Evolutionary conservation across 306 rosid genomes (phyloP).

Genomic region (Vigna mungo): DNA sequence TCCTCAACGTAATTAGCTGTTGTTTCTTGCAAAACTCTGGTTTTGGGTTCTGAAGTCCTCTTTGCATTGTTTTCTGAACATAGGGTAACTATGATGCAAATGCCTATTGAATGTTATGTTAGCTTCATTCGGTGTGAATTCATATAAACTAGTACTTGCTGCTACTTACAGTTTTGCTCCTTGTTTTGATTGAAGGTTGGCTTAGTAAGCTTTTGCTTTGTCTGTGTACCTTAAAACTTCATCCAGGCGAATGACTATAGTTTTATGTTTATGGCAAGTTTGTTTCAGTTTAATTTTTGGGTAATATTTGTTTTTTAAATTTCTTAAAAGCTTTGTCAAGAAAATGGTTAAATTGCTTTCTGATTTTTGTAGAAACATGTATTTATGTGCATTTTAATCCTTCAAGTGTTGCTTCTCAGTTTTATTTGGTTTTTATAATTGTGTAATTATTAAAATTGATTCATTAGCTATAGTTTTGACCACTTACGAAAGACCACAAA

Average conservation of each 20-base stretch:
- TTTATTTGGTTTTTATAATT: neutral
- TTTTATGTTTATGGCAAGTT: neutral
- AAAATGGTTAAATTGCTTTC: neutral
- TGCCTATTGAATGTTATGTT: neutral
- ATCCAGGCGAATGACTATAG: neutral
- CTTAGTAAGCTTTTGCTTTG: neutral
- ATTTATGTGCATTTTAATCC: neutral
- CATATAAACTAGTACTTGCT: neutral
- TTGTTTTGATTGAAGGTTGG: slow-evolving; percentile 12
- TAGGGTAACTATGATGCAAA: neutral
- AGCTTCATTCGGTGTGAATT: neutral
- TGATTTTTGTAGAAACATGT: neutral
- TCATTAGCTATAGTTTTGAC: neutral
- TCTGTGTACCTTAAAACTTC: neutral
- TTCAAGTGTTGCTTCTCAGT: neutral
- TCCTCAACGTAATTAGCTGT: neutral
- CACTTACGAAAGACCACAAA: neutral
- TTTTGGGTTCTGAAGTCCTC: neutral
- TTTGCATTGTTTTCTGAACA: slow-evolving; percentile 7
- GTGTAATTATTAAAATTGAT: neutral
- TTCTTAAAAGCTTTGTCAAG: neutral
- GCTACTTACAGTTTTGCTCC: neutral
- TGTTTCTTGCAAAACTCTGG: neutral
- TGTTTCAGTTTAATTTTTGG: neutral
- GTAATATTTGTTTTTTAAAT: neutral